A percentile compares a stretch with the other conserved stretches of the same genome.
Conservation (phyloP, 2,329 filamentous ascomycete species). For the Fusarium tuaranense region DNA sequence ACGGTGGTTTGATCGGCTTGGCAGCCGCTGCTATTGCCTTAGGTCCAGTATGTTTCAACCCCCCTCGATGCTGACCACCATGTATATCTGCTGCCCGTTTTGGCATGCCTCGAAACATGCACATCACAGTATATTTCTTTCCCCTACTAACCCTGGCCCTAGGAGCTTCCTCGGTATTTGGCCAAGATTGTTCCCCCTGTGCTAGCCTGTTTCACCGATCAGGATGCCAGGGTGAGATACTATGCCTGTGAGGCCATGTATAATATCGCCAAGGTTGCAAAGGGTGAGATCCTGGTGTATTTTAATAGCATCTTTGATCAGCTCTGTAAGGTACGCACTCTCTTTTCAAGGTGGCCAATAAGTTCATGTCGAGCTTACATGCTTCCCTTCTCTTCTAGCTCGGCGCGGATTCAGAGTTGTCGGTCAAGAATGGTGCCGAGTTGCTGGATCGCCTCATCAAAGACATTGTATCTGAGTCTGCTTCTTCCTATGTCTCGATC, state of each 20-base stretch:
- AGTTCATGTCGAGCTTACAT: background rate
- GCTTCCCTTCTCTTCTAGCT: slow-evolving; percentile 65
- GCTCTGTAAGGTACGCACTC: slow-evolving; percentile 81
- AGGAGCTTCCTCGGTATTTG: slow-evolving; percentile 93
- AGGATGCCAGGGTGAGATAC: slow-evolving; percentile 96
- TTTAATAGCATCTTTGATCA: slow-evolving; percentile 99
- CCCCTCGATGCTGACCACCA: background rate
- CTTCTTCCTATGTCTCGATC: slow-evolving; percentile 92
- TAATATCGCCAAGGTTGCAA: slow-evolving; percentile 99
- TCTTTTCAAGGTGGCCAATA: too few species aligned
- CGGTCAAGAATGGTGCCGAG: slow-evolving; percentile 98
- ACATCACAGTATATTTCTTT: background rate
- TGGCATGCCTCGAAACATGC: background rate
- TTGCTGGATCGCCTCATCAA: slow-evolving; percentile 94
- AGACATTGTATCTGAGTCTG: slow-evolving; percentile 95
- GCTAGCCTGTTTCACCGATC: slow-evolving; percentile 95
- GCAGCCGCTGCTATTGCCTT: slow-evolving; percentile 96
- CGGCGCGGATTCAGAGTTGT: slow-evolving; percentile 94
- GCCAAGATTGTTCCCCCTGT: slow-evolving; percentile 96
- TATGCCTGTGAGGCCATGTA: slow-evolving; percentile 99
- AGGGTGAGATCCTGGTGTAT: slow-evolving; percentile 95
- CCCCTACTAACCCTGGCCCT: slow-evolving; percentile 26
- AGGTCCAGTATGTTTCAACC: slow-evolving; percentile 76
- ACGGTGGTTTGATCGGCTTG: slow-evolving; percentile 94
- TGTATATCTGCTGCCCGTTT: background rate